A percentile compares a stretch with the other conserved stretches of the same genome.
Evolutionary conservation across 352 stramenopile genomes (phyloP).

Genomic region (Phytophthora citrophthora): DNA sequence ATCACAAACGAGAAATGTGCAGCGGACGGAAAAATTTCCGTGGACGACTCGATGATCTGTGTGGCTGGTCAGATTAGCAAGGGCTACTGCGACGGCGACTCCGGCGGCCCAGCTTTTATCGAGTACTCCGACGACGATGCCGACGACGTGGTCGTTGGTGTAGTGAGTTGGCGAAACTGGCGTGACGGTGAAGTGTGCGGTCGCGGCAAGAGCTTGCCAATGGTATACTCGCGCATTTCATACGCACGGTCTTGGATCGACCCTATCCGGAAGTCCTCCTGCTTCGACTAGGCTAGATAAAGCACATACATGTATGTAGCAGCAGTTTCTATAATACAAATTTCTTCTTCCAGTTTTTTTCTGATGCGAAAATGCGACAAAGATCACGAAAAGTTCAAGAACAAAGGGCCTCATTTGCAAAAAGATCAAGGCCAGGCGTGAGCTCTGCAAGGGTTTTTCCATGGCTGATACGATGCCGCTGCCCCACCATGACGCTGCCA

Average conservation of each 20-base stretch:
- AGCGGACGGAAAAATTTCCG: conserved; percentile 17
- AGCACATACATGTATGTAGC: neutral
- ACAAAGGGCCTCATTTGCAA: conserved; percentile 24
- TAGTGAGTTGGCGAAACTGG: conserved; percentile 64
- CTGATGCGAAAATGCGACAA: conserved; percentile 28
- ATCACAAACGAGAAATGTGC: conserved; percentile 49
- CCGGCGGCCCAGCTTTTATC: conserved; percentile 53
- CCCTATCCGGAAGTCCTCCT: conserved; percentile 30
- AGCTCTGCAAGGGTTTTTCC: neutral
- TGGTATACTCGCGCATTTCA: conserved; percentile 63
- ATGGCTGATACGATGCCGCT: conserved; percentile 30
- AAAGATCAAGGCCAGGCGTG: conserved; percentile 18
- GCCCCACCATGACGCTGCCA: conserved; percentile 26
- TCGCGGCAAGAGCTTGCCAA: conserved; percentile 46
- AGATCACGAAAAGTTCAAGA: conserved; percentile 35
- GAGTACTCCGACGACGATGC: conserved; percentile 30
- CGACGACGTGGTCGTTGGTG: conserved; percentile 50
- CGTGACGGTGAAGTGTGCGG: conserved; percentile 56
- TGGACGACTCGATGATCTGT: conserved; percentile 65
- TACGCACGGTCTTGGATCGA: conserved; percentile 54
- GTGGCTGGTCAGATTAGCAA: conserved; percentile 49
- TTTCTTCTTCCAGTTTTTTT: conserved; percentile 2
- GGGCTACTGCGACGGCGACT: conserved; percentile 70
- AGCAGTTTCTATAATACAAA: conserved; percentile 13
- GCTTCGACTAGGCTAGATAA: conserved; percentile 28